phyloP scores from a whole-genome alignment of 805 yeast genomes.

The Peterozyma xylosa region DNA sequence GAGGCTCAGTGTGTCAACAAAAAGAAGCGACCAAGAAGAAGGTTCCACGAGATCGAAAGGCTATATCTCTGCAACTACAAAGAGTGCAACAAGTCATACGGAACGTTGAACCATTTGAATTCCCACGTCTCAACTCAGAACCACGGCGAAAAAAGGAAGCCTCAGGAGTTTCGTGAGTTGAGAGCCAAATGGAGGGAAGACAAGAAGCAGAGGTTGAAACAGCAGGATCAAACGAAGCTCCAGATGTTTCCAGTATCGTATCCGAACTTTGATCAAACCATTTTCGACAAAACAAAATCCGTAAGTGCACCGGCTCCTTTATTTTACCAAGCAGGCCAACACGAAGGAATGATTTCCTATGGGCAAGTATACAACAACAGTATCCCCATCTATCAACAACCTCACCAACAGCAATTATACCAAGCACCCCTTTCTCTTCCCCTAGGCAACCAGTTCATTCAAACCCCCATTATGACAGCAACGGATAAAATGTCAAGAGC shows the following conservation, averaged over 20 bases:
- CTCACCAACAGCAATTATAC: neutral
- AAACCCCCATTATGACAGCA: neutral
- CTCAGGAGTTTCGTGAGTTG: constrained; percentile 46
- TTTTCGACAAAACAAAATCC: too few species aligned
- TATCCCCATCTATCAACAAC: neutral
- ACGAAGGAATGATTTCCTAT: neutral
- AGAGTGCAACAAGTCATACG: constrained; percentile 46
- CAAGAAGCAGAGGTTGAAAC: constrained; percentile 4
- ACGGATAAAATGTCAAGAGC: neutral
- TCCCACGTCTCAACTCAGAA: constrained; percentile 46
- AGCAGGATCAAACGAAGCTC: neutral
- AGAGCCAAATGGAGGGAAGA: constrained; percentile 34
- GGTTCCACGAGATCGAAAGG: constrained; percentile 48
- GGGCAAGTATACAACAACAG: neutral
- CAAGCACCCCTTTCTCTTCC: neutral
- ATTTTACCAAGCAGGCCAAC: too few species aligned
- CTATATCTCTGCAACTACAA: constrained; percentile 39
- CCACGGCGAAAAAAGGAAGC: constrained; percentile 47
- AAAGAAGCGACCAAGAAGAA: constrained; percentile 42
- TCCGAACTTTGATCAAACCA: neutral
- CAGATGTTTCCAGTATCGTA: neutral
- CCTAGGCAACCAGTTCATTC: neutral
- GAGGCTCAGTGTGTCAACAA: neutral
- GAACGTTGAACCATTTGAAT: constrained; percentile 52
- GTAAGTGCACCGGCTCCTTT: too few species aligned